Percentiles rank a stretch among this genome's conserved stretches.
These are phyloP conservation scores for Apocynum venetum DNA, from an alignment of 257 asterid species.

Conservation along the genomic window DNA sequence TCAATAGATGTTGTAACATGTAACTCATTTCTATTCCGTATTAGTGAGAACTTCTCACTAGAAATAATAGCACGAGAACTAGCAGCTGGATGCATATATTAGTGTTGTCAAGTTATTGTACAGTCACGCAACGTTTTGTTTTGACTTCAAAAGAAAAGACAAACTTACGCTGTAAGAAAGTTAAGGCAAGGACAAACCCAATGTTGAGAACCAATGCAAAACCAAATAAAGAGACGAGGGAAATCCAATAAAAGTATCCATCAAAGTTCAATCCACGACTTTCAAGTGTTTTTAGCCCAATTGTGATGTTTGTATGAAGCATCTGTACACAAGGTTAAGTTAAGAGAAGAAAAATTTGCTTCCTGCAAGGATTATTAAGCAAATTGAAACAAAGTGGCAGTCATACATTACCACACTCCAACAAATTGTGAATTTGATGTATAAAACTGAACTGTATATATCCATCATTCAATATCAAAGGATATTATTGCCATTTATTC, in stretches of 20 bases:
- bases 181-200: conserved; percentile 51
- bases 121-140: background rate
- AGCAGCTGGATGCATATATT: conserved; percentile 20
- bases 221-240: conserved; percentile 53
- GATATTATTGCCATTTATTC: too few species aligned
- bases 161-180: conserved; percentile 45
- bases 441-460: too few species aligned
- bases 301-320: conserved; percentile 33
- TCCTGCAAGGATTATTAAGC: too few species aligned
- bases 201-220: conserved; percentile 44
- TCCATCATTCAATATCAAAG: too few species aligned
- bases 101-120: background rate
- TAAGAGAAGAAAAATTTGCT: background rate
- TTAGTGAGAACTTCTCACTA: conserved; percentile 19
- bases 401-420: too few species aligned
- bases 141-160: background rate
- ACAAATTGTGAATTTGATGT: too few species aligned
- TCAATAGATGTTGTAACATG: background rate
- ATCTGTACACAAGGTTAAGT: conserved; percentile 18
- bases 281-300: conserved; percentile 49
- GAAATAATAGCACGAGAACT: conserved; percentile 34
- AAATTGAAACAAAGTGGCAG: too few species aligned
- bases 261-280: conserved; percentile 48
- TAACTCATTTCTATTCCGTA: conserved; percentile 5
- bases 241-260: conserved; percentile 44